Evolutionary conservation across 1,139 yeast species (phyloP).

Genomic region (Yamadazyma diddensiae): DNA sequence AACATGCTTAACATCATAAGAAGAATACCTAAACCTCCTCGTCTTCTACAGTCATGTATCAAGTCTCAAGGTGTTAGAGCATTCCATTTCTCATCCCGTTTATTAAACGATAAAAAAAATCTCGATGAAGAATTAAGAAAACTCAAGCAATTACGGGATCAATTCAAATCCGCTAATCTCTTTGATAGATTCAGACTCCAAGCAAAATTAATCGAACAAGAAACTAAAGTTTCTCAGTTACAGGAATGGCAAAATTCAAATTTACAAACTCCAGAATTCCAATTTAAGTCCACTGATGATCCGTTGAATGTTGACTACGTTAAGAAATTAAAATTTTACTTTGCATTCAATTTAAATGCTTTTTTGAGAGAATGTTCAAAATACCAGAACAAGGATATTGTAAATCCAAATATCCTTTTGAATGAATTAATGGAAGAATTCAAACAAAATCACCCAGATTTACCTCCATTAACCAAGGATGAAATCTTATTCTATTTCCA

Average conservation of each 20-base stretch:
- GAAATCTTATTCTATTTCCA: constrained; percentile 30
- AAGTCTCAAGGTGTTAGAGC: neutral
- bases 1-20: neutral
- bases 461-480: constrained; percentile 21
- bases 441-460: constrained; percentile 18
- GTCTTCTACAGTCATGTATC: neutral
- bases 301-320: constrained; percentile 20
- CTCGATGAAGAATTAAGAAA: constrained; percentile 21
- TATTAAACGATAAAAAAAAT: constrained; percentile 8
- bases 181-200: constrained; percentile 24
- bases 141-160: constrained; percentile 22
- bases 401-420: constrained; percentile 20
- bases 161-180: constrained; percentile 24
- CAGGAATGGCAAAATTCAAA: constrained; percentile 20
- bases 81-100: constrained; percentile 5
- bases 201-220: constrained; percentile 25
- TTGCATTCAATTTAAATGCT: constrained; percentile 23
- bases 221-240: constrained; percentile 21
- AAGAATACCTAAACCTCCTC: neutral
- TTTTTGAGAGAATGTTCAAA: constrained; percentile 26
- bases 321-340: constrained; percentile 19
- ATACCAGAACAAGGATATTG: constrained; percentile 10
- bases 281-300: constrained; percentile 15
- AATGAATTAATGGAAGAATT: constrained; percentile 19
- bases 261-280: constrained; percentile 20